Evolutionary conservation across 495 filamentous ascomycete genomes (phyloP).

Genomic region (Tetracladium marchalianum): DNA sequence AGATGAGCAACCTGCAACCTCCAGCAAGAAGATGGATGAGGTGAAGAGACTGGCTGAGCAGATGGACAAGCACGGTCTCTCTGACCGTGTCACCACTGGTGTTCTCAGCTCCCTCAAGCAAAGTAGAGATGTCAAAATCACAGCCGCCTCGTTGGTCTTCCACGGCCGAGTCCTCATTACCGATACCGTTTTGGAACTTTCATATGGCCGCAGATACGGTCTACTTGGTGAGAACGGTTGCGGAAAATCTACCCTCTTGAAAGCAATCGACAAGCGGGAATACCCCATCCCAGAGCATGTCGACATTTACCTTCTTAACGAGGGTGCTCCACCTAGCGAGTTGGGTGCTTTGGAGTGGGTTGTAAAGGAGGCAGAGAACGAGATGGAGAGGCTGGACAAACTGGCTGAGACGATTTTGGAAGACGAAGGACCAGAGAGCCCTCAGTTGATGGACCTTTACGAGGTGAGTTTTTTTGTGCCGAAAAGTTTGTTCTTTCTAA

Average conservation of each 20-base stretch:
- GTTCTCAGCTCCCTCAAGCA: constrained; percentile 76
- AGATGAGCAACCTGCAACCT: constrained; percentile 57
- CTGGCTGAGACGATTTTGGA: constrained; percentile 86
- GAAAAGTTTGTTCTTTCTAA: constrained; percentile 21
- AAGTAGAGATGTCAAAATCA: constrained; percentile 93
- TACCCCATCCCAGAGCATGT: constrained; percentile 93
- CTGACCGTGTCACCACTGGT: constrained; percentile 96
- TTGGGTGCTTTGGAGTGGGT: constrained; percentile 95
- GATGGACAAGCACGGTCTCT: constrained; percentile 91
- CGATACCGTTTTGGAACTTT: constrained; percentile 88
- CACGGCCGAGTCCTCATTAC: constrained; percentile 93
- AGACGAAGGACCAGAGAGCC: constrained; percentile 80
- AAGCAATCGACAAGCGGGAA: constrained; percentile 87
- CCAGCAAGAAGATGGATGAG: constrained; percentile 61
- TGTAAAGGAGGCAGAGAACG: constrained; percentile 86
- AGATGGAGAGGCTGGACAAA: constrained; percentile 81
- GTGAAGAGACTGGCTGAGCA: constrained; percentile 66
- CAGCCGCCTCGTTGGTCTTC: constrained; percentile 86
- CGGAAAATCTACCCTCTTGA: constrained; percentile 93
- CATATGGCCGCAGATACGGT: constrained; percentile 87
- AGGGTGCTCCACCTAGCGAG: constrained; percentile 86
- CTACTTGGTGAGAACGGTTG: constrained; percentile 97
- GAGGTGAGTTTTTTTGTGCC: constrained; percentile 51
- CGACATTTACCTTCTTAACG: constrained; percentile 97
- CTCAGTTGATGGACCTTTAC: constrained; percentile 88